Percentiles rank a stretch among this genome's conserved stretches.
Evolutionary conservation across 75 land plant genomes (phyloP).

Genomic region (Azolla pinnata): DNA sequence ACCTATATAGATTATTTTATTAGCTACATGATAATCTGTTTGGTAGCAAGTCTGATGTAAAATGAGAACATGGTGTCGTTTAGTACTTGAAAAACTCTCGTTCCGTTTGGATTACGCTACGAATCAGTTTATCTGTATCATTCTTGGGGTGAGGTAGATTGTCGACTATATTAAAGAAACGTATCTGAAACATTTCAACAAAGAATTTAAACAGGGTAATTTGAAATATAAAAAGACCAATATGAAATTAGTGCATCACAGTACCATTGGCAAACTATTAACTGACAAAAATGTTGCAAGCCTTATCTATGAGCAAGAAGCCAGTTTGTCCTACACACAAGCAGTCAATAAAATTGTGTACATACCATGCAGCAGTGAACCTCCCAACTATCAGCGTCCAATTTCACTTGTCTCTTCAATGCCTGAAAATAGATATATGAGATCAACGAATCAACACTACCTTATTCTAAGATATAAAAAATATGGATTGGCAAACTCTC

Average conservation of each 20-base stretch:
- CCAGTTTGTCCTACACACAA: not conserved
- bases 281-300: conserved; percentile 1
- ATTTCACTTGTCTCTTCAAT: conserved; percentile 57
- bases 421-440: no score
- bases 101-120: conserved; percentile 64
- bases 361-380: conserved; percentile 87
- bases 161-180: conserved; percentile 60
- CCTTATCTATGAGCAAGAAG: not conserved
- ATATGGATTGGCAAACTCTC: no score
- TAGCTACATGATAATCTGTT: no score
- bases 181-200: conserved; percentile 45
- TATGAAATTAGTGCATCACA: no score
- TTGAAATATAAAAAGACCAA: no score
- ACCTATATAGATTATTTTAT: no score
- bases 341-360: not conserved
- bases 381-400: conserved; percentile 63
- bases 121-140: conserved; percentile 60
- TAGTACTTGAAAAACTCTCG: conserved; percentile 52
- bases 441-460: no score
- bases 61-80: not conserved
- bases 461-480: no score
- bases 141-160: conserved; percentile 44
- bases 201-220: no score
- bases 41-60: not conserved
- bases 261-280: not conserved